phyloP scores from a whole-genome alignment of 192 early-diverging fungal species.

The Podila epicladia region DNA sequence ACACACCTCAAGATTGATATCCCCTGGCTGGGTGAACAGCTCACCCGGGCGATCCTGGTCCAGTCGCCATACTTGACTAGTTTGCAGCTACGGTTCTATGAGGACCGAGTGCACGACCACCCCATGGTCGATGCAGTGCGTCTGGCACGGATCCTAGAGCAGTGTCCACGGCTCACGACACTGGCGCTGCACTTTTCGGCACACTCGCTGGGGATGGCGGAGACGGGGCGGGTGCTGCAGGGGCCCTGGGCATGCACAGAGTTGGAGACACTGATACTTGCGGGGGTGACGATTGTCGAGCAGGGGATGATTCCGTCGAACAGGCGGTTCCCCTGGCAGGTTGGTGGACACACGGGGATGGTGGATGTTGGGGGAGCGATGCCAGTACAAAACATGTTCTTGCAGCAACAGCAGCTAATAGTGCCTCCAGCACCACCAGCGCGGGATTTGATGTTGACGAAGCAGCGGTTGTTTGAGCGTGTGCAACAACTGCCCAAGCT shows the following conservation, averaged over 20 bases:
- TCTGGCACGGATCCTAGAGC: slow-evolving; percentile 12
- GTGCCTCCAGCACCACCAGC: neutral
- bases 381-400: neutral
- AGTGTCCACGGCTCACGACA: slow-evolving; percentile 3
- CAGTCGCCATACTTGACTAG: slow-evolving; percentile 5
- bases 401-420: neutral
- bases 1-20: slow-evolving; percentile 23
- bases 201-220: slow-evolving; percentile 17
- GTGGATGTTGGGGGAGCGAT: neutral
- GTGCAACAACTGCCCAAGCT: slow-evolving; percentile 13
- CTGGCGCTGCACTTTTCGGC: slow-evolving; percentile 13
- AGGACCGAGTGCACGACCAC: neutral
- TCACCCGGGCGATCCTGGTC: slow-evolving; percentile 18
- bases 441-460: neutral
- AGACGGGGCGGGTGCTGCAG: slow-evolving; percentile 18
- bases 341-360: neutral
- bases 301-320: neutral
- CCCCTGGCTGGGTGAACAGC: slow-evolving; percentile 17
- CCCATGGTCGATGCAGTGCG: slow-evolving; percentile 25
- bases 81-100: slow-evolving; percentile 12
- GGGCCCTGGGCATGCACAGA: slow-evolving; percentile 22
- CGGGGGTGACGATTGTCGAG: slow-evolving; percentile 4
- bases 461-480: slow-evolving; percentile 30
- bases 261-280: slow-evolving; percentile 16
- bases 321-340: neutral